phyloP scores from a whole-genome alignment of 2,329 filamentous ascomycete genomes.

The Pseudocercospora crystallina region DNA sequence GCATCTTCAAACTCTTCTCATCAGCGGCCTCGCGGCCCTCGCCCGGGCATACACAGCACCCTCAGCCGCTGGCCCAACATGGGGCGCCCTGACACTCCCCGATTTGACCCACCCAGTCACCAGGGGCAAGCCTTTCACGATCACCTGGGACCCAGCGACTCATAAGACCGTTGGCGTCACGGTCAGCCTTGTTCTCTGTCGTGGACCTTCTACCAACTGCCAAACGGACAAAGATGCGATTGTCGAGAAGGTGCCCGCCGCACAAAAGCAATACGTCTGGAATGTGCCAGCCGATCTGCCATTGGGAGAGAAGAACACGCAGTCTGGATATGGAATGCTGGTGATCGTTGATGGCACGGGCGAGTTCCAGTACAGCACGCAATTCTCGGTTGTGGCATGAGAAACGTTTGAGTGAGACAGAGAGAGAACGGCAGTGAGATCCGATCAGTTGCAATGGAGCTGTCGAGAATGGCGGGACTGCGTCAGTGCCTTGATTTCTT shows the following conservation, averaged over 20 bases:
- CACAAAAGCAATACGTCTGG: constrained; percentile 7
- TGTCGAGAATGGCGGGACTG: too few species aligned
- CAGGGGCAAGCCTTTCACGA: constrained; percentile 8
- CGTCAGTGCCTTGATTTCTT: too few species aligned
- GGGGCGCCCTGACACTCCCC: constrained; percentile 10
- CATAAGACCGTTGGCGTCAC: neutral
- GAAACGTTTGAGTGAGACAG: too few species aligned
- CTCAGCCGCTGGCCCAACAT: constrained; percentile 3
- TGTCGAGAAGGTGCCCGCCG: constrained; percentile 1
- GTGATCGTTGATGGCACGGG: constrained; percentile 18
- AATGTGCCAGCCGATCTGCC: constrained; percentile 14
- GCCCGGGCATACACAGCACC: constrained; percentile 12
- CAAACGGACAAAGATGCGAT: constrained; percentile 6
- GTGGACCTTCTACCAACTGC: constrained; percentile 13
- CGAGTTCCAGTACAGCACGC: constrained; percentile 20
- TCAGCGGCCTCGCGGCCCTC: constrained; percentile 2
- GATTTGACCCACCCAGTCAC: constrained; percentile 11
- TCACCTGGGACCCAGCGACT: constrained; percentile 11
- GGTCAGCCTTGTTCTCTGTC: constrained; percentile 17
- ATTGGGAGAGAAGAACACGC: constrained; percentile 6
- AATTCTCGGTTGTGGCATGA: constrained; percentile 12
- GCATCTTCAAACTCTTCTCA: constrained; percentile 3
- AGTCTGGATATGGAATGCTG: constrained; percentile 17
- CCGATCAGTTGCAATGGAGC: too few species aligned
- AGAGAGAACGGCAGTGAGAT: too few species aligned